Evolutionary conservation across 2,329 filamentous ascomycete genomes (phyloP).

Genomic region (Fusarium sp.): DNA sequence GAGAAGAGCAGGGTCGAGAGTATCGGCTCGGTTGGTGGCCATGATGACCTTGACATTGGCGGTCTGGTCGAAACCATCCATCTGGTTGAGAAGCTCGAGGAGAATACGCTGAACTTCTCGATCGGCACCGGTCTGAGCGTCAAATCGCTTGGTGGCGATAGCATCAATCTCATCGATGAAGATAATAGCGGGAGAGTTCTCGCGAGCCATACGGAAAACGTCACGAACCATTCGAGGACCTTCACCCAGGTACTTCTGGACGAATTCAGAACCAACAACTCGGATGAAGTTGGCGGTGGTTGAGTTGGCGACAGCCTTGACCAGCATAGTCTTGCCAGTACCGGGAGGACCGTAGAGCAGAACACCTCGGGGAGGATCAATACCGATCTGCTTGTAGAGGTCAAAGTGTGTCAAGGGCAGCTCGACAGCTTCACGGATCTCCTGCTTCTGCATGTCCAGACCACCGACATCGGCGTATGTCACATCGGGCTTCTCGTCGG

Average conservation of each 20-base stretch:
- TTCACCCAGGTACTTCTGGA: slow-evolving; percentile 98
- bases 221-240: slow-evolving; percentile 98
- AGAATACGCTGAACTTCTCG: slow-evolving; percentile 98
- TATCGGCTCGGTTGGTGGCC: slow-evolving; percentile 98
- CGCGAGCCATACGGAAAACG: slow-evolving; percentile 98
- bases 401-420: slow-evolving; percentile 97
- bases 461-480: slow-evolving; percentile 98
- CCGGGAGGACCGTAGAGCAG: slow-evolving; percentile 95
- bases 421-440: slow-evolving; percentile 97
- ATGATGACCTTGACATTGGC: slow-evolving; percentile 99
- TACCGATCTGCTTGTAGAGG: slow-evolving; percentile 98
- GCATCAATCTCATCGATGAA: slow-evolving; percentile 99
- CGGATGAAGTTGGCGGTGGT: slow-evolving; percentile 98
- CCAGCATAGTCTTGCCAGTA: slow-evolving; percentile 96
- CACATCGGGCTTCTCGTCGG: slow-evolving; percentile 97
- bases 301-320: slow-evolving; percentile 98
- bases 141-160: slow-evolving; percentile 98
- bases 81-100: slow-evolving; percentile 97
- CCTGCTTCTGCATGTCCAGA: slow-evolving; percentile 99
- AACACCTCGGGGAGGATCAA: slow-evolving; percentile 96
- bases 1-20: slow-evolving; percentile 91
- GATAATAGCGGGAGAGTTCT: slow-evolving; percentile 98
- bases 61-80: slow-evolving; percentile 99
- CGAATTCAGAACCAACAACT: slow-evolving; percentile 97
- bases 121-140: slow-evolving; percentile 97